These are phyloP conservation scores for Ascosphaera apis DNA, from an alignment of 2,329 filamentous ascomycete genomes.

Conservation along the genomic window DNA sequence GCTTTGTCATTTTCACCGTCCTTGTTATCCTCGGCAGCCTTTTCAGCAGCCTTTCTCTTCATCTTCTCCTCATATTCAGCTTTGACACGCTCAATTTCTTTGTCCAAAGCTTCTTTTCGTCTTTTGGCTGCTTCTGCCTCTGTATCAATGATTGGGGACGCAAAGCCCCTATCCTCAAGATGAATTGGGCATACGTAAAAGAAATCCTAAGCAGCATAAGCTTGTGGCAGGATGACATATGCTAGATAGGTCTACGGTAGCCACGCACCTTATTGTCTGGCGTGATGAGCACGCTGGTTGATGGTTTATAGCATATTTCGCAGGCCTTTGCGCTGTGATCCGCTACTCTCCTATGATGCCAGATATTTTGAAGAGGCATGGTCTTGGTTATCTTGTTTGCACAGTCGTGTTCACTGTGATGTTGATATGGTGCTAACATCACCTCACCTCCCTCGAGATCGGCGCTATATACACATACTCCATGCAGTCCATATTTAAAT, in stretches of 20 bases:
- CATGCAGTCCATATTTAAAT: too few species aligned
- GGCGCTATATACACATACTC: too few species aligned
- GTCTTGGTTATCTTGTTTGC: background rate
- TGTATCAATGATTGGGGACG: constrained; percentile 29
- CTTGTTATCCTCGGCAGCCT: constrained; percentile 25
- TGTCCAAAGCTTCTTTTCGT: constrained; percentile 21
- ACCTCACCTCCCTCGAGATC: too few species aligned
- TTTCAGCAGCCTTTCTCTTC: constrained; percentile 42
- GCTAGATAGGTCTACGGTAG: background rate
- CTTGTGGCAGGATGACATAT: constrained; percentile 2
- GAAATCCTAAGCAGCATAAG: constrained; percentile 38
- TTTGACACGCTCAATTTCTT: constrained; percentile 24
- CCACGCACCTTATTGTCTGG: constrained; percentile 58
- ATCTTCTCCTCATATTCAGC: constrained; percentile 52
- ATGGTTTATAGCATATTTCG: constrained; percentile 78
- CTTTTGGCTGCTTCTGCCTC: constrained; percentile 19
- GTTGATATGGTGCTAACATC: too few species aligned
- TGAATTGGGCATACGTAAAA: constrained; percentile 79
- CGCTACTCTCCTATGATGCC: constrained; percentile 67
- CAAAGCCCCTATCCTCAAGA: constrained; percentile 64
- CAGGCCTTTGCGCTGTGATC: constrained; percentile 66
- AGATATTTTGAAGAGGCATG: constrained; percentile 44
- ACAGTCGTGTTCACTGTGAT: too few species aligned
- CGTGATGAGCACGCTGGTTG: constrained; percentile 67
- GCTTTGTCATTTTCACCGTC: constrained; percentile 27